phyloP scores from a whole-genome alignment of 2,329 filamentous ascomycete genomes.

The Spiromastix sp. region DNA sequence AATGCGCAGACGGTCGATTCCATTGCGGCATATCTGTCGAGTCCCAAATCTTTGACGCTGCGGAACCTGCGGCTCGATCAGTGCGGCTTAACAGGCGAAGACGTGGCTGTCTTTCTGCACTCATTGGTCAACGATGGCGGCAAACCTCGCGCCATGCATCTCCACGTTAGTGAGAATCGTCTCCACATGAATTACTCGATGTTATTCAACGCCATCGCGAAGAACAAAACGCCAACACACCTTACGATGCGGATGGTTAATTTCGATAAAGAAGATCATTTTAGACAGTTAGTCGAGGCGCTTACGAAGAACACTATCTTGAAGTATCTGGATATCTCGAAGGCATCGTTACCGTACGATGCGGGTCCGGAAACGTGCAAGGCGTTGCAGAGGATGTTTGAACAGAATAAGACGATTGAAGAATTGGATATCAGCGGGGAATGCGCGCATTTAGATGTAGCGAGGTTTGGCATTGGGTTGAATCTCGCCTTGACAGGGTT shows the following conservation, averaged over 20 bases:
- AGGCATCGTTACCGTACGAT: conserved; percentile 59
- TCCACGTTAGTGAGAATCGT: conserved; percentile 55
- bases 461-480: conserved; percentile 57
- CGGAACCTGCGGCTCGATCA: conserved; percentile 55
- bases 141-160: conserved; percentile 47
- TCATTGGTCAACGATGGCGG: conserved; percentile 47
- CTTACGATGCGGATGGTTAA: conserved; percentile 59
- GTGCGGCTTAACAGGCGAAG: conserved; percentile 53
- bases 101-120: conserved; percentile 55
- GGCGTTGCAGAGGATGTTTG: conserved; percentile 53
- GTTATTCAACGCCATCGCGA: conserved; percentile 34
- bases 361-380: conserved; percentile 57
- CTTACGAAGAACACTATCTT: conserved; percentile 53
- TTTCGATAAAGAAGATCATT: conserved; percentile 55
- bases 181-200: conserved; percentile 33
- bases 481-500: conserved; percentile 56
- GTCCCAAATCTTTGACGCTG: conserved; percentile 49
- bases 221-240: conserved; percentile 50
- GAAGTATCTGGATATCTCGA: conserved; percentile 57
- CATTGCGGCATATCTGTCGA: conserved; percentile 53
- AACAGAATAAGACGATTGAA: conserved; percentile 55
- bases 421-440: conserved; percentile 63
- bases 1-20: conserved; percentile 56
- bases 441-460: conserved; percentile 59
- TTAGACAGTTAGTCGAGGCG: conserved; percentile 52